phyloP scores from a whole-genome alignment of 305 asterid genomes.

The Solanum aculeatissimum region DNA sequence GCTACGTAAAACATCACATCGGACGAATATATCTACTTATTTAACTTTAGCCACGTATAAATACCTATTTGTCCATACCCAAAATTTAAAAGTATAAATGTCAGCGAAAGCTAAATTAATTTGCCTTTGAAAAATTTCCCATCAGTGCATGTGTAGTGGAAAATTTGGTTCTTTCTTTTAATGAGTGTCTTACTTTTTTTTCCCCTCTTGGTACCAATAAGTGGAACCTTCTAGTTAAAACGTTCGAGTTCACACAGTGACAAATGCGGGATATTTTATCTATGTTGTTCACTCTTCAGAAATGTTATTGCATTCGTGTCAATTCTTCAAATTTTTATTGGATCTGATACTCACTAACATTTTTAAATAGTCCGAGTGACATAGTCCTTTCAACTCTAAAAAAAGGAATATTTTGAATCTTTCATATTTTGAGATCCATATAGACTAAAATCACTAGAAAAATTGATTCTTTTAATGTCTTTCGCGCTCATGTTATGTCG shows the following conservation, averaged over 20 bases:
- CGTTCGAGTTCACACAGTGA: background rate
- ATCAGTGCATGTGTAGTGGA: background rate
- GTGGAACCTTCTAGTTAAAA: background rate
- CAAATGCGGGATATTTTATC: background rate
- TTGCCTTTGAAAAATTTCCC: too few species aligned
- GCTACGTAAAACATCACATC: too few species aligned
- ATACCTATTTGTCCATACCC: too few species aligned
- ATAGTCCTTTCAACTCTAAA: too few species aligned
- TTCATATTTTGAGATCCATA: background rate
- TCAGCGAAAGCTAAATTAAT: too few species aligned
- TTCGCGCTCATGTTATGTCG: background rate
- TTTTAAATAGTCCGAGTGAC: background rate
- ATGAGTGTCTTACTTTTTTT: background rate
- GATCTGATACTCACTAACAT: background rate
- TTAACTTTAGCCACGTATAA: too few species aligned
- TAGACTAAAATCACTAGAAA: background rate
- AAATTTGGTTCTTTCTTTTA: background rate
- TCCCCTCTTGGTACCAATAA: background rate
- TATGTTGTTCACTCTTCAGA: background rate
- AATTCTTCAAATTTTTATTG: background rate
- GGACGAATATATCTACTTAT: too few species aligned
- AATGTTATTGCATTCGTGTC: background rate
- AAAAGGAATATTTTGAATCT: background rate
- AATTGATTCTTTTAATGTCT: background rate
- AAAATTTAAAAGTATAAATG: too few species aligned